Conservation (phyloP, 2,329 filamentous ascomycete genomes). For the Diaporthe vaccinii region DNA sequence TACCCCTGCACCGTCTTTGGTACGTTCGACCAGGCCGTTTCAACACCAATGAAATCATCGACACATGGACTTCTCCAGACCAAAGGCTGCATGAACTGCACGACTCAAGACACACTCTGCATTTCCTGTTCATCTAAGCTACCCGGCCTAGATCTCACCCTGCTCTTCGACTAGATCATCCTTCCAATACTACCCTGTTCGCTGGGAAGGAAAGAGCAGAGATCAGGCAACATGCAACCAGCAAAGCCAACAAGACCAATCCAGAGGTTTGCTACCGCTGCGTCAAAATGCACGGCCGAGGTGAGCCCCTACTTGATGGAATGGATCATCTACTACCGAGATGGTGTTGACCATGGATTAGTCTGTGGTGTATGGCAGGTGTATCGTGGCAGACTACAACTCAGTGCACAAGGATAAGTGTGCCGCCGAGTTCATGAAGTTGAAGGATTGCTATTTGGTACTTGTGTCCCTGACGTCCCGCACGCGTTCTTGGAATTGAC, state of each 20-base stretch:
- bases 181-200: not conserved
- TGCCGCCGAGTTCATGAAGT: conserved; percentile 81
- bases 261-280: conserved; percentile 67
- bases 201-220: not conserved
- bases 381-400: conserved; percentile 91
- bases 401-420: conserved; percentile 94
- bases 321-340: not conserved
- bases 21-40: conserved; percentile 5
- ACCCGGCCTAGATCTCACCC: not conserved
- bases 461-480: conserved; percentile 45
- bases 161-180: not conserved
- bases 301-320: conserved; percentile 50
- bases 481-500: not conserved
- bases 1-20: conserved; percentile 13
- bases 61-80: conserved; percentile 20
- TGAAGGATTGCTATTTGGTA: conserved; percentile 93
- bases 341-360: conserved; percentile 53
- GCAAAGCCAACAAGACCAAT: conserved; percentile 61
- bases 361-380: conserved; percentile 91
- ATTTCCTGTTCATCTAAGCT: not conserved
- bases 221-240: conserved; percentile 36
- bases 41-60: conserved; percentile 33
- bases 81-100: conserved; percentile 20
- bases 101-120: conserved; percentile 13
- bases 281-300: conserved; percentile 68